phyloP scores from a whole-genome alignment of 139 green algal species.

The Yamagishiella unicocca region DNA sequence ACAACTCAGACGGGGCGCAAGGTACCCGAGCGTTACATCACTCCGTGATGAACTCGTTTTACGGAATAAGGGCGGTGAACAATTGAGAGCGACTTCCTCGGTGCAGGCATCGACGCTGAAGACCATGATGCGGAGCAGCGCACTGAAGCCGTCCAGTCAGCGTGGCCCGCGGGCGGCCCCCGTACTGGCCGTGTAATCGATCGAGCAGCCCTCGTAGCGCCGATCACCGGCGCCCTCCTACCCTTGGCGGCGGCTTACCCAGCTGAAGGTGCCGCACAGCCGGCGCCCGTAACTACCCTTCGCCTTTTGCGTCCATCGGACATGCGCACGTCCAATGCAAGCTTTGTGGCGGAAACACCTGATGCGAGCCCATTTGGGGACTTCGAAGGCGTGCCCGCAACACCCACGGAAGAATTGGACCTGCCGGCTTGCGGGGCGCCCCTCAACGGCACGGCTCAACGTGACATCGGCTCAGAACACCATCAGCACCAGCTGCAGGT shows the following conservation, averaged over 20 bases:
- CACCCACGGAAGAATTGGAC: conserved; percentile 32
- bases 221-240: no score
- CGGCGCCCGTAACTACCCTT: neutral
- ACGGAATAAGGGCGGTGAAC: neutral
- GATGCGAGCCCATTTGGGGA: neutral
- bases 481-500: neutral
- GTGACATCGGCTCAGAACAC: neutral
- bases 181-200: no score
- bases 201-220: no score
- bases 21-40: neutral
- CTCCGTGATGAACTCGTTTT: no score
- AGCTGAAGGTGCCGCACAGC: no score
- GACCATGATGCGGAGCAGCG: neutral
- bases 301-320: no score
- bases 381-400: neutral
- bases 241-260: no score
- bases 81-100: neutral
- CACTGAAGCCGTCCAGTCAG: no score
- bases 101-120: neutral
- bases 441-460: neutral
- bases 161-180: no score
- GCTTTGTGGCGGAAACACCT: conserved; percentile 21
- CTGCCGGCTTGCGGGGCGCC: neutral
- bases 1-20: neutral
- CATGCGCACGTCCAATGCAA: conserved; percentile 9